These are phyloP conservation scores for Ambrosiella xylebori DNA, from an alignment of 2,329 filamentous ascomycete species.

Conservation along the genomic window DNA sequence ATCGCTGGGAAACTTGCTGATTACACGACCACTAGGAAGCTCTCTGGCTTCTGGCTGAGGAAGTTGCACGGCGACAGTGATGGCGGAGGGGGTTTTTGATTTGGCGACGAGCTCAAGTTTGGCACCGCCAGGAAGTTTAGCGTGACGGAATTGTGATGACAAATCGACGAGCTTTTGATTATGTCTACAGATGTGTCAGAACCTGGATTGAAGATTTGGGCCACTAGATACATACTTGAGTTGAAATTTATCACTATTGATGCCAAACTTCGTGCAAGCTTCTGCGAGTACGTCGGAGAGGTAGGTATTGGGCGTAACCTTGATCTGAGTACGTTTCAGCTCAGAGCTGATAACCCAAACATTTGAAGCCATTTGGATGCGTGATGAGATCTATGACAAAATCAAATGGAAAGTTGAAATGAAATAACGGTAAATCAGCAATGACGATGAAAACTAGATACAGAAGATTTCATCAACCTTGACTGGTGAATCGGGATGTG, in stretches of 20 bases:
- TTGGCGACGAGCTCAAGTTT: slow-evolving; percentile 83
- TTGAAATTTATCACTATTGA: slow-evolving; percentile 55
- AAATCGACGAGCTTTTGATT: slow-evolving; percentile 78
- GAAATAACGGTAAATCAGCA: no score
- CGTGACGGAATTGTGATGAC: slow-evolving; percentile 65
- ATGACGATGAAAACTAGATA: neutral
- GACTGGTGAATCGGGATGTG: no score
- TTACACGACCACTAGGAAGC: slow-evolving; percentile 48
- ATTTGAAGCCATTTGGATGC: slow-evolving; percentile 54
- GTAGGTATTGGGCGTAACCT: slow-evolving; percentile 65
- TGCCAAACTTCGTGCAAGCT: slow-evolving; percentile 66
- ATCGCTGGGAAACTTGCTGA: slow-evolving; percentile 75
- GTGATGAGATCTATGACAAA: no score
- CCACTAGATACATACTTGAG: slow-evolving; percentile 44
- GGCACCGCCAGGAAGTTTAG: slow-evolving; percentile 67
- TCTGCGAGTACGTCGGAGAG: slow-evolving; percentile 74
- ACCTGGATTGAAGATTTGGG: neutral
- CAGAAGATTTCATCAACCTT: neutral
- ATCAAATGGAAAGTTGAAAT: no score
- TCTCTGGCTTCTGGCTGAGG: slow-evolving; percentile 51
- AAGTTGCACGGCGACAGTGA: slow-evolving; percentile 78
- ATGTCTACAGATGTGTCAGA: slow-evolving; percentile 32
- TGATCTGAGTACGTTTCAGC: slow-evolving; percentile 60
- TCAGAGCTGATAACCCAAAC: slow-evolving; percentile 75
- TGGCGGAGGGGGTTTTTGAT: slow-evolving; percentile 67